Evolutionary conservation across 192 early-diverging fungal species (phyloP).

Genomic region (Coemansia guatemalensis): DNA sequence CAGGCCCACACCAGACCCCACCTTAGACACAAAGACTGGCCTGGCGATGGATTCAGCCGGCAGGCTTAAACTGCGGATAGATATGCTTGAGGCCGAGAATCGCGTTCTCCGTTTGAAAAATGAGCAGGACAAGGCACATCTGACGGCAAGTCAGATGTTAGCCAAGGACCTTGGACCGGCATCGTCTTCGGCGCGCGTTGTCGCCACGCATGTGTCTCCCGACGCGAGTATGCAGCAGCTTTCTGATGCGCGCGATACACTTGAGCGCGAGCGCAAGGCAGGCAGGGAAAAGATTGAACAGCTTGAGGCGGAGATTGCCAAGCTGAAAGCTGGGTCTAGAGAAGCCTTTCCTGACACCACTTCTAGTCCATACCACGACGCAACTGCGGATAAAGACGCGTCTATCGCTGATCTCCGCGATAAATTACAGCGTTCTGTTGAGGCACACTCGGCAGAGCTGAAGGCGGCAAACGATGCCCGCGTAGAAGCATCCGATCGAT

Average conservation of each 20-base stretch:
- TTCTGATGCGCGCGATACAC: conserved; percentile 17
- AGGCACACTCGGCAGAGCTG: conserved; percentile 10
- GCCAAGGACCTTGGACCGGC: conserved; percentile 43
- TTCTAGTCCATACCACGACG: neutral
- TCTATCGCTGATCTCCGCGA: conserved; percentile 17
- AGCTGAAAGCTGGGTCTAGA: conserved; percentile 11
- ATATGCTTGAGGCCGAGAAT: conserved; percentile 72
- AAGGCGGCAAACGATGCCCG: neutral
- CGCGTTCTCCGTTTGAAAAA: conserved; percentile 65
- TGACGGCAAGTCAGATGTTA: conserved; percentile 59
- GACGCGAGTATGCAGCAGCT: conserved; percentile 25
- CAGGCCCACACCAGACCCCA: neutral
- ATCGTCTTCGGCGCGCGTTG: conserved; percentile 18
- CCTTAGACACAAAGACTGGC: neutral
- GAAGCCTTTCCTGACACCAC: neutral
- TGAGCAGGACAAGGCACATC: conserved; percentile 58
- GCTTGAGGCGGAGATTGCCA: conserved; percentile 26
- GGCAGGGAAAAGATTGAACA: conserved; percentile 22
- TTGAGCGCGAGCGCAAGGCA: conserved; percentile 38
- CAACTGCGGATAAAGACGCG: neutral
- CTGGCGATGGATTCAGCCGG: conserved; percentile 32
- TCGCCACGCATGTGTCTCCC: neutral
- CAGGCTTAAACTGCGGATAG: conserved; percentile 63
- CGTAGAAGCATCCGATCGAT: conserved; percentile 1
- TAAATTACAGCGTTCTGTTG: conserved; percentile 1